Percentiles rank a stretch among this genome's conserved stretches.
Conservation (phyloP, 2,329 filamentous ascomycete species). For the Colletotrichum liaoningense region DNA sequence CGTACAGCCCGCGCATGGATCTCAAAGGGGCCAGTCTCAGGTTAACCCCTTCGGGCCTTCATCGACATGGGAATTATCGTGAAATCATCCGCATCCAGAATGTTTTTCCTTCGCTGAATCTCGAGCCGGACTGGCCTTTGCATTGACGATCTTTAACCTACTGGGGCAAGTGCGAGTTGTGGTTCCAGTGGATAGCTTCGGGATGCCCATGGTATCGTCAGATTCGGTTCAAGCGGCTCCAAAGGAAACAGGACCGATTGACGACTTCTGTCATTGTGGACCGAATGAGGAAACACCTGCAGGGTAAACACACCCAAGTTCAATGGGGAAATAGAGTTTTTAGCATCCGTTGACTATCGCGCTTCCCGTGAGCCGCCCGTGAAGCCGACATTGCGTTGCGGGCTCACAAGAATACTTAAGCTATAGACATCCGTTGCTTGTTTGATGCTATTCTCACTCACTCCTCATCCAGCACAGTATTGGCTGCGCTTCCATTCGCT, state of each 20-base stretch:
- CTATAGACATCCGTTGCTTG: background rate
- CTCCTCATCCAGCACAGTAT: conserved; percentile 17
- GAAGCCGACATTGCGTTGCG: background rate
- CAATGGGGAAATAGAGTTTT: conserved; percentile 9
- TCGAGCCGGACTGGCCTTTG: background rate
- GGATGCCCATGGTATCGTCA: background rate
- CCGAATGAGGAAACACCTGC: background rate
- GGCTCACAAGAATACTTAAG: conserved; percentile 15
- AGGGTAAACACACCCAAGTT: background rate
- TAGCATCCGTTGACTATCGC: background rate
- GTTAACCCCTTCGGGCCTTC: background rate
- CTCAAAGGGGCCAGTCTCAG: conserved; percentile 2
- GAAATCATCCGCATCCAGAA: background rate
- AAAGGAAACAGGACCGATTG: background rate
- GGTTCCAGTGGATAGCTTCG: background rate
- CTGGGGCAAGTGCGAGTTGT: conserved; percentile 6
- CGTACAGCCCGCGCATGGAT: conserved; percentile 14
- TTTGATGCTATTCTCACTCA: conserved; percentile 9
- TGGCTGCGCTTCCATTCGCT: conserved; percentile 22
- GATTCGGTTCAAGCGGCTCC: background rate
- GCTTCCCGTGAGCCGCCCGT: background rate
- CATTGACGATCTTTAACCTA: conserved; percentile 3
- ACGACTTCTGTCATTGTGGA: background rate
- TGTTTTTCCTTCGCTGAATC: background rate
- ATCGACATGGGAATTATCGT: conserved; percentile 2